Base-by-base conservation (phyloP, 352 stramenopile species). In the Thalassiosira mediterranea region DNA sequence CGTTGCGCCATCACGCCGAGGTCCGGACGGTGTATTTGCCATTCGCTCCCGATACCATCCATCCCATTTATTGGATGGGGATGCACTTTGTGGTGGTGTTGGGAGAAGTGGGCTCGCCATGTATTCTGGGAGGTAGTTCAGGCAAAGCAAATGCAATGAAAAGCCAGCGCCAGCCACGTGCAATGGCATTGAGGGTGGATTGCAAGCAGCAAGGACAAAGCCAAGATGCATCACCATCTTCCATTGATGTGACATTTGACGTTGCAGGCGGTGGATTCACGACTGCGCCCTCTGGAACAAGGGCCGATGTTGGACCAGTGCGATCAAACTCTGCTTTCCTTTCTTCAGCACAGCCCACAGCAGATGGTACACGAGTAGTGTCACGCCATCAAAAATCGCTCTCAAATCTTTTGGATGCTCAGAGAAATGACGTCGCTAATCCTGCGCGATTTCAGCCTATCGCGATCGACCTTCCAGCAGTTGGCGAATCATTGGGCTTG, bases 11-110 rank as follows among this genome's bases (percentile, higher is more conserved):
- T 53, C 83, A 46, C 68, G 71, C 79, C 7, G 81, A 90, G 57
- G 56, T 72, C 11, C 71, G 68, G 49, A 91, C 85, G 17, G 42
- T 91, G 21, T 91, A 83, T 72, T 56, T 91, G 25, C 81, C 84
- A 28, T 93, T 91, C 83, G 73, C 75, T 34, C 81, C 84, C 5
- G 54, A 58, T 5, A 62, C 40, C 5, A 60, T 90, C 4, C 73
- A 85, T 28, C 76, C 86, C 8, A 40, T 89, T 8, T 66, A 67
- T 48, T 82, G 83, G 66, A 52, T 65, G 57, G 69, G 58, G 4
- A 83, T 85, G 71, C 65, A 84, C 42, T 84, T 80, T 79, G 52
- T 78, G 54, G 31, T 86, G 44, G 61, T 88, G 28, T 44, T 88
- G 5, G 86, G 82, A 67, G 61, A 87, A 38, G 49, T 74, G 52